phyloP scores from a whole-genome alignment of 805 yeast species.

The Vanderwaltozyma polyspora region DNA sequence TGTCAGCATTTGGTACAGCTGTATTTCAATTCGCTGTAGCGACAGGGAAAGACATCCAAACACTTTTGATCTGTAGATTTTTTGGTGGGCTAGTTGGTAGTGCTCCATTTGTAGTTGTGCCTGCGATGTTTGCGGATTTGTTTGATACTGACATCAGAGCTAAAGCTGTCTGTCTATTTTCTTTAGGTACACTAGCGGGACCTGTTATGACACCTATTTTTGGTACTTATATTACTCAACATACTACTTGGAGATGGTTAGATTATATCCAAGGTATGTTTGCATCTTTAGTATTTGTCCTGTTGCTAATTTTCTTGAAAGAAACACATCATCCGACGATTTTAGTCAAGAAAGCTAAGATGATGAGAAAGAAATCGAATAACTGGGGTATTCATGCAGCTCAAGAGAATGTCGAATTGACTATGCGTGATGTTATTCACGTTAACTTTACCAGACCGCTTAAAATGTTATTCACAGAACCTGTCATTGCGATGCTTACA shows the following conservation, averaged over 20 bases:
- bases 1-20: conserved; percentile 47
- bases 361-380: conserved; percentile 54
- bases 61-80: conserved; percentile 66
- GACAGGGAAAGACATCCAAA: conserved; percentile 64
- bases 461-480: conserved; percentile 55
- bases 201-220: conserved; percentile 79
- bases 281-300: conserved; percentile 30
- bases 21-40: conserved; percentile 65
- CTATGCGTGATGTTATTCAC: conserved; percentile 47
- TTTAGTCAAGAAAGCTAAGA: conserved; percentile 49
- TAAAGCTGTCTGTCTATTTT: conserved; percentile 60
- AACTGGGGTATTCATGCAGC: conserved; percentile 80
- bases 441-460: conserved; percentile 61
- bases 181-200: conserved; percentile 64
- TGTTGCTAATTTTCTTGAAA: conserved; percentile 33
- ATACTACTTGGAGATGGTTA: conserved; percentile 80
- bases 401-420: conserved; percentile 52
- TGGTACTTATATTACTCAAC: conserved; percentile 56
- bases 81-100: conserved; percentile 76
- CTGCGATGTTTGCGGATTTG: conserved; percentile 80
- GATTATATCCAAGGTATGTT: conserved; percentile 59
- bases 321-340: conserved; percentile 70
- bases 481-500: conserved; percentile 57
- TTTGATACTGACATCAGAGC: conserved; percentile 60
- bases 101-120: conserved; percentile 75